Percentiles rank a stretch among this genome's conserved stretches.
Evolutionary conservation across 257 asterid species (phyloP).

Genomic region (Osmanthus fragrans): DNA sequence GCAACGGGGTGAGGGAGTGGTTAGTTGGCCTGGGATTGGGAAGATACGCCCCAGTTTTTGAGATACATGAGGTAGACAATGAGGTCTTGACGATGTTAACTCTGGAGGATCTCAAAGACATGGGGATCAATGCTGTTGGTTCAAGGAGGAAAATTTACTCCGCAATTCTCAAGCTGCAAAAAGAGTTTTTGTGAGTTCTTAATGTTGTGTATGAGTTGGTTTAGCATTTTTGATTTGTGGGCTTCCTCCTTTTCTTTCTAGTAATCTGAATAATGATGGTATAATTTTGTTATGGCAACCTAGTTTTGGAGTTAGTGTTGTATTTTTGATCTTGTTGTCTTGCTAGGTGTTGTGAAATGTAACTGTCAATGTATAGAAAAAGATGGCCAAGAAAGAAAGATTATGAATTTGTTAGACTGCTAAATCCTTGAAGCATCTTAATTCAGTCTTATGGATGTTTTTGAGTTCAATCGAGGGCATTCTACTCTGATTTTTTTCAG

Average conservation of each 20-base stretch:
- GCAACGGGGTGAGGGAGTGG: slow-evolving; percentile 76
- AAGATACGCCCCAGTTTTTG: slow-evolving; percentile 71
- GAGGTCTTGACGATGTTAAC: slow-evolving; percentile 81
- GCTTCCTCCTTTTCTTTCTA: slow-evolving; percentile 15
- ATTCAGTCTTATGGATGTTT: too few relatives aligned
- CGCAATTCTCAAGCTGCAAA: slow-evolving; percentile 65
- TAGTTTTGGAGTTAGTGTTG: slow-evolving; percentile 33
- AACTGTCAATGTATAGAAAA: neutral
- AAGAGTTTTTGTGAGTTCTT: slow-evolving; percentile 58
- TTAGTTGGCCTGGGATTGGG: slow-evolving; percentile 73
- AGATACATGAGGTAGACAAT: slow-evolving; percentile 88
- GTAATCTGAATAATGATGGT: slow-evolving; percentile 40
- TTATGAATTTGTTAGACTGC: neutral
- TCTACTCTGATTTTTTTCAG: too few relatives aligned
- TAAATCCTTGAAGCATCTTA: neutral
- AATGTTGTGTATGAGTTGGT: slow-evolving; percentile 32
- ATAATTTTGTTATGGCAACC: slow-evolving; percentile 32
- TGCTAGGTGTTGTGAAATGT: neutral
- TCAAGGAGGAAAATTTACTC: slow-evolving; percentile 82
- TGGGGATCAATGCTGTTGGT: slow-evolving; percentile 91
- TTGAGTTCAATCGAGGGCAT: too few relatives aligned
- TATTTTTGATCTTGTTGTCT: too few relatives aligned
- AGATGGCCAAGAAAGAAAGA: neutral
- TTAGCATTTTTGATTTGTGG: slow-evolving; percentile 15
- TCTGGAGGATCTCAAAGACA: slow-evolving; percentile 89